Evolutionary conservation across 352 stramenopile species (phyloP).

Genomic region (Globisporangium paroecandrum): DNA sequence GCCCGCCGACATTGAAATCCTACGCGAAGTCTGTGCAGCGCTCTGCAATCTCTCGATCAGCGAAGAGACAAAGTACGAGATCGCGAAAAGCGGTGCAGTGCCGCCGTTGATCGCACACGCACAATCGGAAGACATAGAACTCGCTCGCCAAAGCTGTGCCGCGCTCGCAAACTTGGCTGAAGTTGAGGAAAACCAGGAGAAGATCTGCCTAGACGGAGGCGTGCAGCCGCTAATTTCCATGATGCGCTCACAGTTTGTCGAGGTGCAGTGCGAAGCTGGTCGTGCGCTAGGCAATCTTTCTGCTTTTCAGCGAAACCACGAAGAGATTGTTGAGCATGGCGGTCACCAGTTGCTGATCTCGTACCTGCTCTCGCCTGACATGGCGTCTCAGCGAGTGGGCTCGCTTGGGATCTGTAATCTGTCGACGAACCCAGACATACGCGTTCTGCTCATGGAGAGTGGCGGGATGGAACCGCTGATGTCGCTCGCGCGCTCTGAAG

Average conservation of each 20-base stretch:
- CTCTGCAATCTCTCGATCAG: slow-evolving; percentile 94
- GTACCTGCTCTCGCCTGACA: slow-evolving; percentile 93
- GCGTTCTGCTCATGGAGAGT: slow-evolving; percentile 90
- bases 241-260: slow-evolving; percentile 95
- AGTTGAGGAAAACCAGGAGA: slow-evolving; percentile 93
- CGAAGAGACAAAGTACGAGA: slow-evolving; percentile 97
- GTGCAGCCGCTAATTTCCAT: slow-evolving; percentile 90
- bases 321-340: slow-evolving; percentile 88
- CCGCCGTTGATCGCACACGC: slow-evolving; percentile 88
- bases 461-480: slow-evolving; percentile 94
- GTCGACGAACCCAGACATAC: slow-evolving; percentile 88
- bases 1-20: slow-evolving; percentile 90
- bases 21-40: slow-evolving; percentile 91
- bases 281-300: slow-evolving; percentile 92
- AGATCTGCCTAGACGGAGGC: slow-evolving; percentile 90
- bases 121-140: slow-evolving; percentile 91
- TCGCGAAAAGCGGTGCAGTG: slow-evolving; percentile 92
- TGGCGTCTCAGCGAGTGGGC: slow-evolving; percentile 90
- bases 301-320: slow-evolving; percentile 85
- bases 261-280: slow-evolving; percentile 90
- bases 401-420: slow-evolving; percentile 95
- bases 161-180: slow-evolving; percentile 95
- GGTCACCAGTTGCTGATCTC: slow-evolving; percentile 95
- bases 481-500: slow-evolving; percentile 91
- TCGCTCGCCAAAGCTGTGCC: slow-evolving; percentile 88